phyloP scores from a whole-genome alignment of 2,329 filamentous ascomycete species.

The Shiraia sp. region DNA sequence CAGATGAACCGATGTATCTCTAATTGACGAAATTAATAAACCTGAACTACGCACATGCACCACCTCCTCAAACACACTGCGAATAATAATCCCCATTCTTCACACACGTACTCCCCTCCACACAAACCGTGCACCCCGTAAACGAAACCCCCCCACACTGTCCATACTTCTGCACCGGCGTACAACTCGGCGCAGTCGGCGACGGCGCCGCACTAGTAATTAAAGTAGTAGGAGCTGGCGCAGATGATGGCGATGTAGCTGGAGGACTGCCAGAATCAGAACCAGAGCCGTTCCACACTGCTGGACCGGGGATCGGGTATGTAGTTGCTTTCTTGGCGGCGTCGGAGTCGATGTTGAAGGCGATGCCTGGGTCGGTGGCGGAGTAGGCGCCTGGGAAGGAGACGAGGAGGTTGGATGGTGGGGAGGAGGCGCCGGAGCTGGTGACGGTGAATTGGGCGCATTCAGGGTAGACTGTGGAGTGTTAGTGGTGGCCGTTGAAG shows the following conservation, averaged over 20 bases:
- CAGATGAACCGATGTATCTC: too few species aligned
- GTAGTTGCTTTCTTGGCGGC: constrained; percentile 30
- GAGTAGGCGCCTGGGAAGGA: constrained; percentile 48
- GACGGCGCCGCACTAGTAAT: constrained; percentile 14
- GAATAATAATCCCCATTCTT: constrained; percentile 32
- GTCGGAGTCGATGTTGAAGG: constrained; percentile 34
- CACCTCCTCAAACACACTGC: constrained; percentile 23
- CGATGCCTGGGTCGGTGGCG: constrained; percentile 53
- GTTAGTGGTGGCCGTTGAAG: constrained; percentile 21
- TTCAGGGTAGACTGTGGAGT: constrained; percentile 56
- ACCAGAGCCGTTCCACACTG: too few species aligned
- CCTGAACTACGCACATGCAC: too few species aligned
- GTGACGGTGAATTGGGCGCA: constrained; percentile 59
- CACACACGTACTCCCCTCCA: constrained; percentile 20
- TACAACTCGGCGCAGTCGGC: constrained; percentile 15
- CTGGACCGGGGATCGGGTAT: constrained; percentile 31
- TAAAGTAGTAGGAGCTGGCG: constrained; percentile 19
- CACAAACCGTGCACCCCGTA: constrained; percentile 29
- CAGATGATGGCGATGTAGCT: constrained; percentile 7
- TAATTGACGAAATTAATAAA: too few species aligned
- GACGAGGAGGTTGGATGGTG: constrained; percentile 47
- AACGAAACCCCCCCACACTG: constrained; percentile 30
- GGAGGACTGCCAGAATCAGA: constrained; percentile 17
- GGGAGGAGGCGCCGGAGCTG: constrained; percentile 52
- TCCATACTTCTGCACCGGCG: constrained; percentile 18